Percentiles rank a stretch among this genome's conserved stretches.
These are phyloP conservation scores for Grammothele lineata DNA, from an alignment of 768 basidiomycete species.

Conservation along the genomic window DNA sequence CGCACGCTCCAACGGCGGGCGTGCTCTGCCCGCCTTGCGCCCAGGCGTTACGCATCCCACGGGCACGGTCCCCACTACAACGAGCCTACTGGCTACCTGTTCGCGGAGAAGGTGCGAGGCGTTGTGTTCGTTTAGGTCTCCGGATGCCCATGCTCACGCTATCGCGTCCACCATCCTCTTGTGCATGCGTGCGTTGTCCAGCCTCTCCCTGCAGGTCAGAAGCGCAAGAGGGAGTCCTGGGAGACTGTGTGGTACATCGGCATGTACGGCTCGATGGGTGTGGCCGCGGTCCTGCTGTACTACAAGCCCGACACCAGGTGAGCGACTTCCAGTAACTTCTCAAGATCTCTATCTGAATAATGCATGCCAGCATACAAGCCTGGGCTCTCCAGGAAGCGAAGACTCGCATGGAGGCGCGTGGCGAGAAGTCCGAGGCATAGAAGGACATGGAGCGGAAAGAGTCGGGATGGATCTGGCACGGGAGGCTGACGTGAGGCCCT, in stretches of 20 bases:
- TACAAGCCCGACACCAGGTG: constrained; percentile 95
- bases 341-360: neutral
- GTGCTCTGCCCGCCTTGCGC: constrained; percentile 17
- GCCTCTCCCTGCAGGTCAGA: constrained; percentile 78
- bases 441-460: too few relatives aligned
- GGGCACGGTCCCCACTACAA: constrained; percentile 82
- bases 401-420: constrained; percentile 86
- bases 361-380: constrained; percentile 68
- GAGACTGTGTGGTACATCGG: constrained; percentile 88
- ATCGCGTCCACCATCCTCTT: too few relatives aligned
- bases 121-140: too few relatives aligned
- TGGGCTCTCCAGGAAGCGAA: constrained; percentile 94
- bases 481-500: too few relatives aligned
- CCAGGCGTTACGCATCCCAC: constrained; percentile 53
- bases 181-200: constrained; percentile 22
- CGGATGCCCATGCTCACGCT: neutral
- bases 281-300: constrained; percentile 73
- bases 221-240: constrained; percentile 86
- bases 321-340: constrained; percentile 22
- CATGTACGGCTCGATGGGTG: constrained; percentile 84
- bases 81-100: constrained; percentile 83
- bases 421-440: constrained; percentile 77
- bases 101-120: constrained; percentile 79
- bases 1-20: constrained; percentile 38
- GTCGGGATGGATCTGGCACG: too few relatives aligned